Evolutionary conservation across 495 filamentous ascomycete species (phyloP).

Genomic region (Xylaria telfairii): DNA sequence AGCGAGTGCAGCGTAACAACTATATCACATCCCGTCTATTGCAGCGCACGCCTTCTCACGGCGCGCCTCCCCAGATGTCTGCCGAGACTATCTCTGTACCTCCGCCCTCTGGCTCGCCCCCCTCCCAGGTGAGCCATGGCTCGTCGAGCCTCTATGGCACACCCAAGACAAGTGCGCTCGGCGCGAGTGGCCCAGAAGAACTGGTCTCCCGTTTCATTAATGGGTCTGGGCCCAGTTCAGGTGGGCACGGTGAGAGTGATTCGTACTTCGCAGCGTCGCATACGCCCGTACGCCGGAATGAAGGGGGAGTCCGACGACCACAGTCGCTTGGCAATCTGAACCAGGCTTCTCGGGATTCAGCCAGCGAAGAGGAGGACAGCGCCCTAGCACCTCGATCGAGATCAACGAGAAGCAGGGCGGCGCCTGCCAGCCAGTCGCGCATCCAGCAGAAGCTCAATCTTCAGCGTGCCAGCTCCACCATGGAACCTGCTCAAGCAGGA

Average conservation of each 20-base stretch:
- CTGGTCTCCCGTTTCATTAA: conserved; percentile 60
- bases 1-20: conserved; percentile 46
- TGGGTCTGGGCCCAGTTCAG: conserved; percentile 46
- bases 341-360: conserved; percentile 29
- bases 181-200: conserved; percentile 54
- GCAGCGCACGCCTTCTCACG: conserved; percentile 60
- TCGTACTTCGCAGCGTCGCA: conserved; percentile 37
- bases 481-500: conserved; percentile 60
- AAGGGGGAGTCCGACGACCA: conserved; percentile 37
- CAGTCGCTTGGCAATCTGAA: conserved; percentile 47
- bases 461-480: conserved; percentile 68
- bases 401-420: conserved; percentile 35
- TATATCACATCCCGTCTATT: conserved; percentile 65
- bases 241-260: conserved; percentile 33
- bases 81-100: conserved; percentile 59
- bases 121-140: conserved; percentile 41
- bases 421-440: conserved; percentile 61
- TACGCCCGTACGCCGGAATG: conserved; percentile 25
- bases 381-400: conserved; percentile 43
- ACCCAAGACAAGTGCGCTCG: conserved; percentile 43
- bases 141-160: conserved; percentile 49
- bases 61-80: conserved; percentile 66
- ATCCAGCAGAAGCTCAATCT: conserved; percentile 77
- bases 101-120: conserved; percentile 49
- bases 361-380: conserved; percentile 48